A percentile compares a stretch with the other conserved stretches of the same genome.
These are phyloP conservation scores for Catharanthus roseus DNA, from an alignment of 257 asterid species.

Conservation along the genomic window DNA sequence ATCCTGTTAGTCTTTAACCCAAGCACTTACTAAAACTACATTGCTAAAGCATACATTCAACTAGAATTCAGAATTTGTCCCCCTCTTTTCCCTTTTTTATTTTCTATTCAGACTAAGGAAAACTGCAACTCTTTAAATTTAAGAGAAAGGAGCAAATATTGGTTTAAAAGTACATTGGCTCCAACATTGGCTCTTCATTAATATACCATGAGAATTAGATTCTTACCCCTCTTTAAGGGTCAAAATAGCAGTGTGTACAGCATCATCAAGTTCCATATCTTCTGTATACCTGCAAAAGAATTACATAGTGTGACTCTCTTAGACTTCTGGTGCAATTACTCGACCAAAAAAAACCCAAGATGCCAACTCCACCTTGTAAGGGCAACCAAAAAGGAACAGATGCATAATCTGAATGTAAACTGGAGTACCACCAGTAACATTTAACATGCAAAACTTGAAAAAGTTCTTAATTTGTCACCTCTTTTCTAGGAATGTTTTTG, in stretches of 20 bases:
- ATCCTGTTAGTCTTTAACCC: background rate
- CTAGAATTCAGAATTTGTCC: background rate
- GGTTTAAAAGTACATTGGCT: background rate
- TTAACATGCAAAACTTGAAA: background rate
- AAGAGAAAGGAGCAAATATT: background rate
- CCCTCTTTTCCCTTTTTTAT: too few species aligned
- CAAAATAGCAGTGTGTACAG: constrained; percentile 98
- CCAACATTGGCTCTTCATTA: background rate
- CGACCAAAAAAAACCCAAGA: background rate
- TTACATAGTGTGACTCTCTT: background rate
- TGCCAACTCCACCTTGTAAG: background rate
- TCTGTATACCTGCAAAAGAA: constrained; percentile 71
- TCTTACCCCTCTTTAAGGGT: constrained; percentile 97
- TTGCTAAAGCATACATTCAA: background rate
- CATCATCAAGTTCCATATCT: constrained; percentile 98
- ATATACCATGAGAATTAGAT: background rate
- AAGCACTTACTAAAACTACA: background rate
- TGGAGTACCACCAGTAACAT: background rate
- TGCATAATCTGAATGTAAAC: background rate
- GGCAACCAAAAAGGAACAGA: background rate
- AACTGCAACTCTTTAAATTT: background rate
- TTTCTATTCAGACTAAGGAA: background rate
- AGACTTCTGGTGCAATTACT: background rate
- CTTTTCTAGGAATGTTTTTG: constrained; percentile 95
- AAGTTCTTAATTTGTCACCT: constrained; percentile 40